Evolutionary conservation across 2,329 filamentous ascomycete species (phyloP), one percentile per base, ranked within the genome.

Genomic region (Tolypocladium nubicola): DNA sequence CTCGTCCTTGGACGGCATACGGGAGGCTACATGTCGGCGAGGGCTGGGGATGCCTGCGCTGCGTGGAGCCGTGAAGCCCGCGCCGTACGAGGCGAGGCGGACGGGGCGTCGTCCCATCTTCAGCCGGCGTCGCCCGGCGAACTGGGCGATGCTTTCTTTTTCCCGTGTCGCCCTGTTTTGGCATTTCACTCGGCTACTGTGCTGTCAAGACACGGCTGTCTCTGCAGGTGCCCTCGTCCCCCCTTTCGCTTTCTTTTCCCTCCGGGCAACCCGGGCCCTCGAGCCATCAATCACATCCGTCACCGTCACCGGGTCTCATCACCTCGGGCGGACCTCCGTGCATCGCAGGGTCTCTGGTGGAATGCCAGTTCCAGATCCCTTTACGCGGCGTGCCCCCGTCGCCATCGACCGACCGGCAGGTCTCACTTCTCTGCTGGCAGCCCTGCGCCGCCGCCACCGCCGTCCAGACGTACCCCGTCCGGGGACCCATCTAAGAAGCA

Each of bases 161-260:
- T 50, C 47, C 30, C 16, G 16, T 26, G 2, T 49, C 39, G 30
- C 19, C 38, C 53, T 41, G 53, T 54, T 40, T 54, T 39, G 52
- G 23, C 14, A 40, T 40, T 38, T 19, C 14, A 16, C 52, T 53
- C 21, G 52, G 52, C 52, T 53, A 38, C 52, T 53, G 52, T 13
- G 52, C 52, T 54, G 37, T 38, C 52, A 33, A 54, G 52, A 54
- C 52, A 54, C 23, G 52, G 21, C 52, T 54, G 52, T 38, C n/a
- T 54, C 37, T 54, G 45, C 45, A 14, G 8, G 23, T 49, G 45
- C 52, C 39, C 52, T 54, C 41, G 14, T 21, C 21, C 35, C 52
- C 37, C 40, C 53, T 11, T 55, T 35, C 38, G 11, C 37, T n/a
- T 40, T 45, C 23, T 45, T 53, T 39, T 49, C 26, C 26, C 45